phyloP scores from a whole-genome alignment of 257 asterid genomes.

The Plantago ovata region DNA sequence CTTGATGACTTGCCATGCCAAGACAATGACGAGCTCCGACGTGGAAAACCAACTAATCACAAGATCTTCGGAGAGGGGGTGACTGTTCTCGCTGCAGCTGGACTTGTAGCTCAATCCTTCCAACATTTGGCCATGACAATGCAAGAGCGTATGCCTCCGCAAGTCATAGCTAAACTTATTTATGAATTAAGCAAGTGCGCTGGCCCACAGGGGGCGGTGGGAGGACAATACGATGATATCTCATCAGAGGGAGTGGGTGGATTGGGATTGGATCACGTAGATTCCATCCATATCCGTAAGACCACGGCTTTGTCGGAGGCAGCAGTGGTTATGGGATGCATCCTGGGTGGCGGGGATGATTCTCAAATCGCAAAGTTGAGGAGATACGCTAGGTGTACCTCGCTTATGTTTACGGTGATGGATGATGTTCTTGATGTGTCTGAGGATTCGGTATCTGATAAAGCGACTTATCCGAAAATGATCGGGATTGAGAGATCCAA shows the following conservation, averaged over 20 bases:
- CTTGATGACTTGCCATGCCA: neutral
- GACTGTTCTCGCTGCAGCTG: neutral
- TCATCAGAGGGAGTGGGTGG: neutral
- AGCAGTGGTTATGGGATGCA: neutral
- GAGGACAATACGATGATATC: neutral
- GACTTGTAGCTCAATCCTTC: neutral
- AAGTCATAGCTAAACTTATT: too few relatives aligned
- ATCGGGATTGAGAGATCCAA: neutral
- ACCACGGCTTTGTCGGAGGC: neutral
- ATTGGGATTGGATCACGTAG: neutral
- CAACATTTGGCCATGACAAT: neutral
- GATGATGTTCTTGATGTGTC: neutral
- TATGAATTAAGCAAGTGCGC: neutral
- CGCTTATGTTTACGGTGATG: neutral
- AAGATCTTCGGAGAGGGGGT: neutral
- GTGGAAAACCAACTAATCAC: neutral
- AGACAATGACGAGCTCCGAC: neutral
- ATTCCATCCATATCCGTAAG: neutral
- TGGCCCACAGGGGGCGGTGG: neutral
- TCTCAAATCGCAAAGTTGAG: neutral
- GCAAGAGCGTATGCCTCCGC: too few relatives aligned
- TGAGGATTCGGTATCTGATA: neutral
- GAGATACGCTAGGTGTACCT: neutral
- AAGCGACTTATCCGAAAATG: neutral
- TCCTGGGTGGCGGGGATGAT: neutral